phyloP scores from a whole-genome alignment of 116 monocot genomes.

The Dioscorea cayenensis region DNA sequence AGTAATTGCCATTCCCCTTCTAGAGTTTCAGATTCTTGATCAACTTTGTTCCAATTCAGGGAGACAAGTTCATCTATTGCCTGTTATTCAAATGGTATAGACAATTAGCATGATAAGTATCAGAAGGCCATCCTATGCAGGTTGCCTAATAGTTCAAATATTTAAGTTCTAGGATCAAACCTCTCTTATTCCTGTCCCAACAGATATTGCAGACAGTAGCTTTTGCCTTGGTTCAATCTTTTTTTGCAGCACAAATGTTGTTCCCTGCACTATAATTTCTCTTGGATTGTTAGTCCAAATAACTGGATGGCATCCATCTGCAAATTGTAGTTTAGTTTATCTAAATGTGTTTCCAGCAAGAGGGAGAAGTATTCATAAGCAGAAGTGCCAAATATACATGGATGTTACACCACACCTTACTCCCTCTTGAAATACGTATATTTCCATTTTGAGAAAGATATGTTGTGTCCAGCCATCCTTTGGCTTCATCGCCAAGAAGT shows the following conservation, averaged over 20 bases:
- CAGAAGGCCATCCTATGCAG: neutral
- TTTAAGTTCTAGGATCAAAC: conserved; percentile 17
- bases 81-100: conserved; percentile 16
- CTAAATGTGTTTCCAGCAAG: neutral
- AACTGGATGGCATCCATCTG: neutral
- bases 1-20: conserved; percentile 90
- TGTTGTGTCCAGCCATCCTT: conserved; percentile 98
- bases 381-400: neutral
- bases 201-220: conserved; percentile 66
- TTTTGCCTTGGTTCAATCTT: conserved; percentile 71
- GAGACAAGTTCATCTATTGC: conserved; percentile 58
- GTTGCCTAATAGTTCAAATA: neutral
- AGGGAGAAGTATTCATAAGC: neutral
- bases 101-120: neutral
- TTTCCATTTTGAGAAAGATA: conserved; percentile 80
- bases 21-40: conserved; percentile 24
- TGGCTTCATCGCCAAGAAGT: conserved; percentile 99
- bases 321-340: neutral
- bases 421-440: conserved; percentile 93
- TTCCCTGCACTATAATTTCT: conserved; percentile 80
- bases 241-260: conserved; percentile 95
- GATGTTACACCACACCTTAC: conserved; percentile 54
- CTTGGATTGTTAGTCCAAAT: conserved; percentile 10
- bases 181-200: conserved; percentile 46
- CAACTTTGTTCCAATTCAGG: conserved; percentile 12